Evolutionary conservation across 164 flowering plant genomes (phyloP), one percentile per base, ranked within the genome.

Genomic region (Protea cynaroides): DNA sequence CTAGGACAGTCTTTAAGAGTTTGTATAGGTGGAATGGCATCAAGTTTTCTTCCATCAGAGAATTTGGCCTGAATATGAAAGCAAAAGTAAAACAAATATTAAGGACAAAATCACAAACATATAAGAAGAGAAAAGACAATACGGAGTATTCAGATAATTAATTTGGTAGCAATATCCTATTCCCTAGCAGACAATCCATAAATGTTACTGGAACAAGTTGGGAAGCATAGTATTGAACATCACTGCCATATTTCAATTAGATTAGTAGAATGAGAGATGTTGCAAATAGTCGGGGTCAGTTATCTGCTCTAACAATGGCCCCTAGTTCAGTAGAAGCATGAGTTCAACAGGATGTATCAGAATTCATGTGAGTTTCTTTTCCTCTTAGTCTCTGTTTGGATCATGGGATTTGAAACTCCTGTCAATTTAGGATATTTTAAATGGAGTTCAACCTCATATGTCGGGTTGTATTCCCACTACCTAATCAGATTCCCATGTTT

Each of bases 1-100:
- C 55, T 77, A 0, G 92, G 90, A 69, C 80, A 85, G 14, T 64
- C 52, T 66, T 74, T 74, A 56, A 89, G 95, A 64, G 90, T 81
- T 78, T 79, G 94, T 53, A 92, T 65, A 36, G 58, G 67, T 22
- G 85, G 87, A 9, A 81, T 51, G 38, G 36, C 46, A 61, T 75
- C 69, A 21, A 49, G 58, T 58, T 74, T 74, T 56, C 64, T 74
- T 65, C 69, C 78, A 67, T 75, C 71, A 47, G 34, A 59, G 49
- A 36, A 21, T 60, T 54, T 46, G 25, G 55, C 79, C 94, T 88
- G 59, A 38, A 21, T 24, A 36, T 18, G 43, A 67, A 63, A 61
- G 40, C 44, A 22, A 59, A 36, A 55, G 13, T 36, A 36, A 29
- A 62, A 15, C 14, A 17, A 37, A 62, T 12, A 18, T 65, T 25